phyloP scores from a whole-genome alignment of 2,329 filamentous ascomycete genomes.

The Trichoderma atrobrunneum region DNA sequence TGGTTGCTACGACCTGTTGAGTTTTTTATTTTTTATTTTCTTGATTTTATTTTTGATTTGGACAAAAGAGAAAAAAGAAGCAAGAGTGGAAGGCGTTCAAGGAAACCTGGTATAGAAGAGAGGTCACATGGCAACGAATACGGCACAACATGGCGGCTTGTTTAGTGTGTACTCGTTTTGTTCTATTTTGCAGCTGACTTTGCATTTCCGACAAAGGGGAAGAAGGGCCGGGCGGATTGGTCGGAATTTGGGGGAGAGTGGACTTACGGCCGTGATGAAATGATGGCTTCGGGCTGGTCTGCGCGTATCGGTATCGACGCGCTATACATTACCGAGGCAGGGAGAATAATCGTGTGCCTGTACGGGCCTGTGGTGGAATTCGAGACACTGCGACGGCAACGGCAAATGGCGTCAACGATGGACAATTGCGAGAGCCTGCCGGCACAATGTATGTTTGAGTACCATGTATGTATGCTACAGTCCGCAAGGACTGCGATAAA shows the following conservation, averaged over 20 bases:
- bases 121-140: conserved; percentile 22
- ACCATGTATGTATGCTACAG: conserved; percentile 11
- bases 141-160: conserved; percentile 19
- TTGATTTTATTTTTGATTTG: conserved; percentile 21
- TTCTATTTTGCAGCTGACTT: conserved; percentile 1
- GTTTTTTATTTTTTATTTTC: conserved; percentile 7
- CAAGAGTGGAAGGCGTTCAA: conserved; percentile 19
- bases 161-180: conserved; percentile 8
- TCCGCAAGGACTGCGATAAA: not conserved
- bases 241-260: not conserved
- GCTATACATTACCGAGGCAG: not conserved
- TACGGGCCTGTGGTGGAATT: conserved; percentile 1
- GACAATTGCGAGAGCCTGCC: not conserved
- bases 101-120: conserved; percentile 23
- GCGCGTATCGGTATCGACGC: not conserved
- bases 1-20: conserved; percentile 14
- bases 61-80: conserved; percentile 13
- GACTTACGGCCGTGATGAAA: not conserved
- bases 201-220: not conserved
- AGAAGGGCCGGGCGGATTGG: not conserved
- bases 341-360: conserved; percentile 2
- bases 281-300: not conserved
- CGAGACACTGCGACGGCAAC: conserved; percentile 9
- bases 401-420: not conserved
- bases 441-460: conserved; percentile 4